phyloP scores from a whole-genome alignment of 495 filamentous ascomycete genomes.

The Aspergillus homomorphus region DNA sequence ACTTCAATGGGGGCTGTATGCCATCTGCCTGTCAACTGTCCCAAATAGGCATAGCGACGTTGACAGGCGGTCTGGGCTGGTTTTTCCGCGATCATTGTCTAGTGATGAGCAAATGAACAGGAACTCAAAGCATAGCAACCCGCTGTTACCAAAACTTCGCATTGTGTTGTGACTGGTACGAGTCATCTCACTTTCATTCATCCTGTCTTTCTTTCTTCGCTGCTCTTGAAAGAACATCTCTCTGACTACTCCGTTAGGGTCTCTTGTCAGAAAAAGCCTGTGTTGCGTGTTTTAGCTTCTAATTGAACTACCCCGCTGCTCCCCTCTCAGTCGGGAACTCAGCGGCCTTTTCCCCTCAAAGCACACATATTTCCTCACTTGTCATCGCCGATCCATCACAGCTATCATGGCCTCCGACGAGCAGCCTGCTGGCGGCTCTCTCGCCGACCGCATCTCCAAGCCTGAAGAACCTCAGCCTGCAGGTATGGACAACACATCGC shows the following conservation, averaged over 20 bases:
- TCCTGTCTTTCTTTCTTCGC: background rate
- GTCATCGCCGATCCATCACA: background rate
- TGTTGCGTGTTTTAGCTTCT: background rate
- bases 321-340: background rate
- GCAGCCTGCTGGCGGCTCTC: conserved; percentile 38
- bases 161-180: background rate
- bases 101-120: background rate
- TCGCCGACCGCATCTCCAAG: conserved; percentile 62
- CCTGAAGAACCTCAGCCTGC: conserved; percentile 28
- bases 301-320: conserved; percentile 2
- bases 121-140: background rate
- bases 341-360: background rate
- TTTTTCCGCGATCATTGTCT: conserved; percentile 6
- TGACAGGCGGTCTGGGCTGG: conserved; percentile 5
- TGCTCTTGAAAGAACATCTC: background rate
- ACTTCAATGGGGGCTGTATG: background rate
- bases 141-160: no score
- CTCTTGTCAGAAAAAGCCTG: background rate
- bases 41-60: background rate
- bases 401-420: conserved; percentile 33
- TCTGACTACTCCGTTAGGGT: background rate
- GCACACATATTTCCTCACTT: background rate
- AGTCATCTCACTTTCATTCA: background rate
- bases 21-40: background rate
- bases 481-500: conserved; percentile 27